These are phyloP conservation scores for Aspergillus udagawae DNA, from an alignment of 2,329 filamentous ascomycete genomes.

Conservation along the genomic window DNA sequence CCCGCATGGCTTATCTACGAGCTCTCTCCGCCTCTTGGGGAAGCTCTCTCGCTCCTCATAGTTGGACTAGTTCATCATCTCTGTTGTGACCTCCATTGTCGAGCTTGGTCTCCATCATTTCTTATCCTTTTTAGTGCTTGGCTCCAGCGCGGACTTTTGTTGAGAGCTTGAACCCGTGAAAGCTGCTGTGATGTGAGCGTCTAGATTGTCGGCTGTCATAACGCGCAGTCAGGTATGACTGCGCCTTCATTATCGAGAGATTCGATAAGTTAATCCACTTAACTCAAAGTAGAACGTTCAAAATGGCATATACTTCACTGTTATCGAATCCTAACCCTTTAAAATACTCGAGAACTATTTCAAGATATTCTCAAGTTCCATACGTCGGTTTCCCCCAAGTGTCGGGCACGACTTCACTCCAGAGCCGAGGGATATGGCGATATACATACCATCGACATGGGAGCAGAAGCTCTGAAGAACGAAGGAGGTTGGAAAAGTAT, in stretches of 20 bases:
- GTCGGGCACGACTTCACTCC: background rate
- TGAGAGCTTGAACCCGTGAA: background rate
- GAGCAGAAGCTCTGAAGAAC: background rate
- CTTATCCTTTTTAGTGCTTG: background rate
- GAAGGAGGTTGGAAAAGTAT: conserved; percentile 3
- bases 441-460: conserved; percentile 1
- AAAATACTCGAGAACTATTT: background rate
- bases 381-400: background rate
- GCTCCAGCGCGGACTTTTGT: background rate
- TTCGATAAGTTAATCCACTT: background rate
- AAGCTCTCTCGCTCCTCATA: background rate
- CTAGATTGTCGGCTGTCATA: background rate
- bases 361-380: background rate
- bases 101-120: background rate
- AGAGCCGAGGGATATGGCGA: conserved; percentile 9
- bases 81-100: background rate
- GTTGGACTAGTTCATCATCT: background rate
- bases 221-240: background rate
- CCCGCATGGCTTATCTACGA: background rate
- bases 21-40: background rate
- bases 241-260: background rate
- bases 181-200: background rate
- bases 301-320: background rate
- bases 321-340: background rate
- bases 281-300: background rate